Evolutionary conservation across 164 flowering plant species (phyloP), one percentile per base, ranked within the genome.

Genomic region (Platanus orientalis): DNA sequence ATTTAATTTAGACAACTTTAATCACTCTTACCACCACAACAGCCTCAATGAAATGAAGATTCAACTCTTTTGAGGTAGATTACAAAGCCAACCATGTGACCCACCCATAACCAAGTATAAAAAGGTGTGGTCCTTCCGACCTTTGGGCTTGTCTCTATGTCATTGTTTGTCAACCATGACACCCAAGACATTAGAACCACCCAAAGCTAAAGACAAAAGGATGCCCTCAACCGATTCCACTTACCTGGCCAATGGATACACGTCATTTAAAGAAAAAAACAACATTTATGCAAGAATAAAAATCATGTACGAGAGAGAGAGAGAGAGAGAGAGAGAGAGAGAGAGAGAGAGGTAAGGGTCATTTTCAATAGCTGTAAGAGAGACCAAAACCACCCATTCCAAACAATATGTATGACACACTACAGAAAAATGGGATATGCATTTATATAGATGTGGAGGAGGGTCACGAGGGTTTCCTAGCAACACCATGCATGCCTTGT

Each of bases 321-420:
- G 45, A 40, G 61, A 34, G 60, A 51, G 73, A 62, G 71, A 57
- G 62, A 32, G 36, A 32, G 36, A 32, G 36, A 32, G 36, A 32
- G 36, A 32, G 36, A 32, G 36, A 42, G 17, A 26, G 39, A n/a
- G n/a, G n/a, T n/a, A n/a, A n/a, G n/a, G 34, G 80, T 70, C 76
- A 57, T 28, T 64, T 54, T 72, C 76, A 76, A 70, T 61, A 76
- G 79, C 79, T 76, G 76, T 67, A 67, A 72, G 74, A 65, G 62
- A 61, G 70, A 61, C 70, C 70, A 75, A 65, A 65, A 71, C 67
- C 61, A 32, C 36, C 9, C 4, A 32, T 32, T 4, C 6, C 4
- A 32, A 32, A 32, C 36, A 32, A 32, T 9, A 32, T 32, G 36
- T 32, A 26, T 57, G 63, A 50, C 45, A 67, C 60, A 45, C 44